phyloP scores from a whole-genome alignment of 768 basidiomycete species.

The Mycena pura region DNA sequence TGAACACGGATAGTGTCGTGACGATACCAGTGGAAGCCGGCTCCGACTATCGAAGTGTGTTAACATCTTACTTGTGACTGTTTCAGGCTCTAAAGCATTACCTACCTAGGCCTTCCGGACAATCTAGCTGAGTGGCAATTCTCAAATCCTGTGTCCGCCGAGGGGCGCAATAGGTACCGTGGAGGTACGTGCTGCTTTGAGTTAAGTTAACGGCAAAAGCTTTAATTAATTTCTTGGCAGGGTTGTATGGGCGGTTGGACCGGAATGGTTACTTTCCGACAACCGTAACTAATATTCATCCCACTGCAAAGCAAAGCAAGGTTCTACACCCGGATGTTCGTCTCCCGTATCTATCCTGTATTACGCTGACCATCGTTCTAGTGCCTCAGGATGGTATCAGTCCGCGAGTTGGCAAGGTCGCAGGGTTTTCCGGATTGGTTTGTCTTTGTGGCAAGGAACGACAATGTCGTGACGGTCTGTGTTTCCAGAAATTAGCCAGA shows the following conservation, averaged over 20 bases:
- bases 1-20: conserved; percentile 52
- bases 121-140: conserved; percentile 66
- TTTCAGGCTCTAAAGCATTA: conserved; percentile 1
- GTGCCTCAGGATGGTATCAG: conserved; percentile 75
- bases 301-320: conserved; percentile 77
- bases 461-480: conserved; percentile 61
- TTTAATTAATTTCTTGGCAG: conserved; percentile 20
- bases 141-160: conserved; percentile 63
- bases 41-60: conserved; percentile 72
- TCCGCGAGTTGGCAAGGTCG: conserved; percentile 51
- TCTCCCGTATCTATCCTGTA: background rate
- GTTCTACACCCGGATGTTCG: conserved; percentile 73
- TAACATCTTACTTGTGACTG: background rate
- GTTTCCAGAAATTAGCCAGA: background rate
- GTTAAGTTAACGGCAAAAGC: background rate
- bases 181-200: conserved; percentile 44
- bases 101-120: conserved; percentile 47
- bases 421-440: conserved; percentile 86
- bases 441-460: conserved; percentile 57
- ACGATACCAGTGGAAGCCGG: conserved; percentile 59
- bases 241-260: conserved; percentile 66
- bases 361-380: conserved; percentile 34
- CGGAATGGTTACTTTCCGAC: conserved; percentile 66
- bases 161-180: conserved; percentile 58
- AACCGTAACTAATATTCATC: conserved; percentile 79